Evolutionary conservation across 2,329 filamentous ascomycete genomes (phyloP), one percentile per base, ranked within the genome.

Genomic region (Cryoendolithus antarcticus): DNA sequence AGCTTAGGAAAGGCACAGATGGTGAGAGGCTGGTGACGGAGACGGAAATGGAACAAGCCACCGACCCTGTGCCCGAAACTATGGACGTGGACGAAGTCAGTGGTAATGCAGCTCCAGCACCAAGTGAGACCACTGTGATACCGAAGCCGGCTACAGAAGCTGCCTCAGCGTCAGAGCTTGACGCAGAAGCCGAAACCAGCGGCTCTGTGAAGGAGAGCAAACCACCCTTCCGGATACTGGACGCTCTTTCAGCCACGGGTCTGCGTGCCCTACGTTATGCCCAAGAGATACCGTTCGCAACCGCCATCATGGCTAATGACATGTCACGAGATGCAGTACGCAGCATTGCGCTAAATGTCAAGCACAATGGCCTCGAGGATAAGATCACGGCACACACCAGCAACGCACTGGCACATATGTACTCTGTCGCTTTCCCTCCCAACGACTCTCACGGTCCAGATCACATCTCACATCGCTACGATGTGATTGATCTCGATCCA

Each of bases 401-500:
- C 33, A 89, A 96, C 62, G 91, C 91, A 1, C 75, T 91, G 35
- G 78, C 77, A 3, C 85, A 93, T 61, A 96, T 98, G 89, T 95
- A 96, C 60, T 72, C 72, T 15, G 52, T 56, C 6, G 55, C 57
- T 2, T 60, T 49, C 38, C 54, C 57, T 4, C 47, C 54, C 1
- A 39, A 46, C 2, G 58, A 41, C 44, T 59, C 28, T 49, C 55
- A 58, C 37, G 56, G 56, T 6, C 56, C 56, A 5, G 40, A 45
- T 11, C 77, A 54, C 34, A 43, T 55, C 35, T 53, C 45, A 36
- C 48, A 45, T 9, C 77, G 73, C 52, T 98, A 93, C 59, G 85
- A 96, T 59, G 88, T 95, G 13, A 91, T 98, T 47, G 91, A 98
- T 58, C 72, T 98, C 24, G 91, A 98, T 58, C 91, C 91, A 0